Base-by-base conservation (phyloP, 176 grass and related monocot species). In the Triticum aestivum region DNA sequence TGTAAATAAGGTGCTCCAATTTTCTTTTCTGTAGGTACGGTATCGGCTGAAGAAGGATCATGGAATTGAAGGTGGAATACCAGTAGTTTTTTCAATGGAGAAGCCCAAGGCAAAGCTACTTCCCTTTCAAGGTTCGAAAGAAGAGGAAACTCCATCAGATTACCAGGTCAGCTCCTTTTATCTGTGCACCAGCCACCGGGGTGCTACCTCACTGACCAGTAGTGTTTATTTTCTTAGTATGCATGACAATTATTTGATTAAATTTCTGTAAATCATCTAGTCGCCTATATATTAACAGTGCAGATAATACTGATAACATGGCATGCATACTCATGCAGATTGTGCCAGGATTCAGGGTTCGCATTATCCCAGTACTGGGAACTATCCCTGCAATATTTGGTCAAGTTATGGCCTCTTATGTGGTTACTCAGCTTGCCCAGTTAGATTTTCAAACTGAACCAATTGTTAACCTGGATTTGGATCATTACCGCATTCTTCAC, bases 381-480 rank as follows among this genome's bases (percentile, higher is more conserved):
- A 96, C 97, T 10, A 91, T 98, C 30, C 94, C 97, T 80, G 97
- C 97, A 88, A 96, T 98, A 85, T 94, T 98, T 81, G 94, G 97
- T 74, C 97, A 98, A 84, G 84, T 98, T 83, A 96, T 98, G 97
- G 94, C 97, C 5, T 94, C 97, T 14, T 96, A 94, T 82, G 92
- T 98, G 82, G 15, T 85, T 79, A 98, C 94, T 82, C 90, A 91
- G 41, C 84, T 96, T 69, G 86, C 97, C 30, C 75, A 89, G 34
- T 85, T 98, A 42, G 71, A 84, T 73, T 82, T 98, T 72, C 93
- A 96, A 85, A 96, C 88, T 73, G 97, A 98, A 61, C 97, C 94
- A 63, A 83, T 96, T 69, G 90, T 96, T 79, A 98, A 94, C 87
- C 81, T 98, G 73, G 97, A 98, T 98, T 86, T 94, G 87, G 94